Evolutionary conservation across 2,329 filamentous ascomycete species (phyloP), one percentile per base, ranked within the genome.

Genomic region (Helminthosporium solani): DNA sequence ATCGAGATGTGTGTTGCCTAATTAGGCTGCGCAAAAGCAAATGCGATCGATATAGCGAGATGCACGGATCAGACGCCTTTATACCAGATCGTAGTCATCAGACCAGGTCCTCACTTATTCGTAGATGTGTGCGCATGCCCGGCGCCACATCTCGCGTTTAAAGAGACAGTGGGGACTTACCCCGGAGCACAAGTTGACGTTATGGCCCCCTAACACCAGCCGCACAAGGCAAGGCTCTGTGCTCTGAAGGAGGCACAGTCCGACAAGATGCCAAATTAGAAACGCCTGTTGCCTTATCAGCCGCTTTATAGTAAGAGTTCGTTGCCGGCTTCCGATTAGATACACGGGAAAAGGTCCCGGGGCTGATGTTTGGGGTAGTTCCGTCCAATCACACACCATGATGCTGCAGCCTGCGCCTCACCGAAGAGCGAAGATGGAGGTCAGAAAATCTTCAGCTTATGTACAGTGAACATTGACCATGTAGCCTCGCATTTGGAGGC

Each of bases 371-470:
- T 15, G 19, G 7, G 14, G 3, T 6, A 30, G 23, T 11, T 33
- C n/a, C 7, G 16, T 19, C 38, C 42, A 46, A 46, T 46, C 7
- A 28, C 7, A 19, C 14, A n/a, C 12, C 18, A 20, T 15, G 27
- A 33, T 2, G 36, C 30, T 45, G 42, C 49, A 52, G 52, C 52
- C 49, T 54, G 52, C 52, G 49, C 52, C 52, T 44, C 37, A 23
- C 18, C 12, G n/a, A 11, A 9, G 20, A 14, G 4, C 7, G 18
- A 38, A 37, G 33, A 36, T 49, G 45, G 44, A 49, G 49, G 49
- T 52, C 49, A 54, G 49, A 49, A 28, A 34, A 15, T n/a, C 30
- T 30, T 33, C 28, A 45, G 43, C 40, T 36, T 45, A n/a, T n/a
- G n/a, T n/a, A 25, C 23, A 40, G 7, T 25, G 35, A 38, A 50